Base-by-base conservation (phyloP, 176 grass and related monocot genomes). In the Musa schizocarpa region DNA sequence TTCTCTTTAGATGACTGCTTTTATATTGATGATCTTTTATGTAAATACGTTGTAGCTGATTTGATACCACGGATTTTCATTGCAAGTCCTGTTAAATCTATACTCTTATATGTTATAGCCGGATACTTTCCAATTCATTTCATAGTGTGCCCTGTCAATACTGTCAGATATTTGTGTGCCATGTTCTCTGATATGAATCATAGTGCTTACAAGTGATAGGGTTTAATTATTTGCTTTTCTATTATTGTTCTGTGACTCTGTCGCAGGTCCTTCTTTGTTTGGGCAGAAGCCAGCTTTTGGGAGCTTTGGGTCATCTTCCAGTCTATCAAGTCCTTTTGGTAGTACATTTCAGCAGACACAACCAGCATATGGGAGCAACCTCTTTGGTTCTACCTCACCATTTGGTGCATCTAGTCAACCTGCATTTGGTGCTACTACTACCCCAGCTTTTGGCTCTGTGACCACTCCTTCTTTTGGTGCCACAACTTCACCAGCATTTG, bases 271-370 rank as follows among this genome's bases (percentile, higher is more conserved):
- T n/a, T 73, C 93, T 85, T 82, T 91, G 54, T 98, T 98, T 61
- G 94, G 94, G 73, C 94, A 98, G 68, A 98, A 91, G 80, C 88
- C 86, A 70, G 81, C 81, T 68, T 98, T 97, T 59, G 87, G 93
- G 8, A 82, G 67, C 22, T 97, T 97, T 78, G 90, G 88, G 49
- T 91, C 94, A 59, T 91, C 90, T 69, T 78, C 94, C 79, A 82
- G 80, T 53, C 94, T 91, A 73, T 86, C 94, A 54, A 87, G 72
- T 81, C 84, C 88, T 43, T 97, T 93, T 63, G 88, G 94, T 12
- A 83, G 64, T 78, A 82, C 84, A 62, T 88, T 97, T 72, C 87
- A 93, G 81, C 90, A 90, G 83, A 78, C 94, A 25, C 94, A 93
- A 54, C 80, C 88, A 19, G 65, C 88, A 78, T 93, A 93, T 87